These are phyloP conservation scores for Magnusiomyces tetraspermus DNA, from an alignment of 1,139 yeast species.

Conservation along the genomic window DNA sequence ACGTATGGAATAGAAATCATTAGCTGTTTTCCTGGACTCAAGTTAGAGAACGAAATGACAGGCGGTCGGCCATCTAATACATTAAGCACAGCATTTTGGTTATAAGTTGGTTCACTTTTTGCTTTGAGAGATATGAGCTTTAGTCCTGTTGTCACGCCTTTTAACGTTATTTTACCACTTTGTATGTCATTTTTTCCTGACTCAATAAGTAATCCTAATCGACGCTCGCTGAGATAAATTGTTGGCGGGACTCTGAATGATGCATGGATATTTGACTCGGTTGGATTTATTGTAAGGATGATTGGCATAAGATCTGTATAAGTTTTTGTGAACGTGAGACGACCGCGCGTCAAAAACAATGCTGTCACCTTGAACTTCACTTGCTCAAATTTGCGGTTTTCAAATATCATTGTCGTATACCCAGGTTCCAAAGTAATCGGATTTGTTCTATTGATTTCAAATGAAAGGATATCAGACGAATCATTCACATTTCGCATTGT, in stretches of 20 bases:
- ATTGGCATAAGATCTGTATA: conserved; percentile 17
- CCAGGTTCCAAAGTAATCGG: conserved; percentile 7
- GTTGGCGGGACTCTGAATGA: conserved; percentile 16
- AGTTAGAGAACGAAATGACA: conserved; percentile 6
- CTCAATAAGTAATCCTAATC: conserved; percentile 17
- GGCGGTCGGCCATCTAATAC: conserved; percentile 14
- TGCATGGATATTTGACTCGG: conserved; percentile 20
- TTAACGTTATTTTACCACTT: conserved; percentile 14
- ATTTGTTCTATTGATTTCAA: conserved; percentile 7
- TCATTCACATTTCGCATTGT: conserved; percentile 13
- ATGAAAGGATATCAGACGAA: conserved; percentile 10
- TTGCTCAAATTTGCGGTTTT: conserved; percentile 19
- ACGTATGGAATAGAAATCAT: conserved; percentile 14
- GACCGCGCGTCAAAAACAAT: conserved; percentile 21
- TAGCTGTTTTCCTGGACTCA: background rate
- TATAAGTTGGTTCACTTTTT: conserved; percentile 5
- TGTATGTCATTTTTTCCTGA: conserved; percentile 15
- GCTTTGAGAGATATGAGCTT: conserved; percentile 15
- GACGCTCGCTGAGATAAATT: conserved; percentile 19
- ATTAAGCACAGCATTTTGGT: background rate
- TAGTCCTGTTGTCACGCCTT: conserved; percentile 16
- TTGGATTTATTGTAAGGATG: conserved; percentile 19
- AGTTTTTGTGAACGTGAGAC: conserved; percentile 22
- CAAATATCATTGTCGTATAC: conserved; percentile 16
- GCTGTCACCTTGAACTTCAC: conserved; percentile 25